Conservation (phyloP, 306 rosid species). For the Castanospermum australe region DNA sequence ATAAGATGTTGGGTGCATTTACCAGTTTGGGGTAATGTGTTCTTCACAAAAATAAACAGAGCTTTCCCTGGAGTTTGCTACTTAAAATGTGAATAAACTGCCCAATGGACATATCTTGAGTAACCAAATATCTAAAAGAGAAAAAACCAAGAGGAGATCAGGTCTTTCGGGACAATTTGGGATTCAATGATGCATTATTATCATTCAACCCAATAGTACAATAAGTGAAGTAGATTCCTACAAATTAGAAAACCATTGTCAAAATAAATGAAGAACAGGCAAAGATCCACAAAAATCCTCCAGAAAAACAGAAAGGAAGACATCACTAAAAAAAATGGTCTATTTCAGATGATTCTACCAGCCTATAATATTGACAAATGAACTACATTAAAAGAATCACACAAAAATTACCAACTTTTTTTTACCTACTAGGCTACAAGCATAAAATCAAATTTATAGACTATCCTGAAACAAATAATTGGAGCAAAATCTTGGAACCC, state of each 20-base stretch:
- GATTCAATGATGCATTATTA: neutral
- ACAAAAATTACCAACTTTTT: neutral
- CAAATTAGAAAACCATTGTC: neutral
- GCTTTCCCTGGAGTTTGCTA: constrained; percentile 81
- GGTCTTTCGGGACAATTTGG: neutral
- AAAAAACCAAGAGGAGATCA: neutral
- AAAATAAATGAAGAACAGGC: neutral
- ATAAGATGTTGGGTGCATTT: constrained; percentile 4
- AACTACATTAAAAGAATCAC: neutral
- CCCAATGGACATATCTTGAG: constrained; percentile 69
- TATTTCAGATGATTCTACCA: neutral
- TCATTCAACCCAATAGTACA: constrained; percentile 1
- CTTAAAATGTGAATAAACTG: constrained; percentile 57
- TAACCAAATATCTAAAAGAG: constrained; percentile 64
- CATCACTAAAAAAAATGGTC: neutral
- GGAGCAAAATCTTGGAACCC: neutral
- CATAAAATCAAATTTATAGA: too few species aligned
- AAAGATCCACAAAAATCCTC: neutral
- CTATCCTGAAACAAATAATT: neutral
- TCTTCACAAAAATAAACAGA: constrained; percentile 74
- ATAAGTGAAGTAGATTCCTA: neutral
- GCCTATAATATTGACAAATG: neutral
- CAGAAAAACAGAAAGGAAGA: neutral
- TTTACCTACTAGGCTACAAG: too few species aligned
- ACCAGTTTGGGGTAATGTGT: constrained; percentile 87